phyloP scores from a whole-genome alignment of 176 grass and related monocot species.

The Oryza punctata region DNA sequence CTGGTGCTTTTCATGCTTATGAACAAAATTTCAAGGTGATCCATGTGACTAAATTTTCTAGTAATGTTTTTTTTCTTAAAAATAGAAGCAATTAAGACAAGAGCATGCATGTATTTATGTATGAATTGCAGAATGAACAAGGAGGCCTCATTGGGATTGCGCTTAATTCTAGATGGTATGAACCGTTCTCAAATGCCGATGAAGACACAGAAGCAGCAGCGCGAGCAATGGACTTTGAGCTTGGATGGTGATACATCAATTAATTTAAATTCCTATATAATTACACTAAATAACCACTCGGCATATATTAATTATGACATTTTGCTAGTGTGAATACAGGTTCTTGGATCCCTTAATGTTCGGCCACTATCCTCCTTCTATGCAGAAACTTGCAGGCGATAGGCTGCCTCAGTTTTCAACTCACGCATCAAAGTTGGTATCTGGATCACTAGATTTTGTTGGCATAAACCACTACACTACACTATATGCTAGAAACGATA shows the following conservation, averaged over 20 bases:
- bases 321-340: constrained; percentile 55
- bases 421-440: constrained; percentile 52
- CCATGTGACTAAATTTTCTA: neutral
- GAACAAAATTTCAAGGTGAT: constrained; percentile 77
- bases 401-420: constrained; percentile 81
- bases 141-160: constrained; percentile 64
- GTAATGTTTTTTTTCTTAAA: neutral
- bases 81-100: neutral
- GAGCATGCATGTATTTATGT: neutral
- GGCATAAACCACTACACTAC: constrained; percentile 98
- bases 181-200: constrained; percentile 59
- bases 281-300: constrained; percentile 21
- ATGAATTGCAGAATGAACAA: constrained; percentile 63
- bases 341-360: constrained; percentile 88
- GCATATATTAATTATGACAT: constrained; percentile 23
- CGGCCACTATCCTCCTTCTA: constrained; percentile 77
- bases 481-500: constrained; percentile 87
- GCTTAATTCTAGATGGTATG: constrained; percentile 91
- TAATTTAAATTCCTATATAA: constrained; percentile 2
- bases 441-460: constrained; percentile 80
- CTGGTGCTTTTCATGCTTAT: constrained; percentile 69
- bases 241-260: constrained; percentile 70
- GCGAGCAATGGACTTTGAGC: constrained; percentile 91
- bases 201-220: constrained; percentile 78
- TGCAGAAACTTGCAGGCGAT: constrained; percentile 74